phyloP scores from a whole-genome alignment of 306 rosid genomes.

The Albizia julibrissin region DNA sequence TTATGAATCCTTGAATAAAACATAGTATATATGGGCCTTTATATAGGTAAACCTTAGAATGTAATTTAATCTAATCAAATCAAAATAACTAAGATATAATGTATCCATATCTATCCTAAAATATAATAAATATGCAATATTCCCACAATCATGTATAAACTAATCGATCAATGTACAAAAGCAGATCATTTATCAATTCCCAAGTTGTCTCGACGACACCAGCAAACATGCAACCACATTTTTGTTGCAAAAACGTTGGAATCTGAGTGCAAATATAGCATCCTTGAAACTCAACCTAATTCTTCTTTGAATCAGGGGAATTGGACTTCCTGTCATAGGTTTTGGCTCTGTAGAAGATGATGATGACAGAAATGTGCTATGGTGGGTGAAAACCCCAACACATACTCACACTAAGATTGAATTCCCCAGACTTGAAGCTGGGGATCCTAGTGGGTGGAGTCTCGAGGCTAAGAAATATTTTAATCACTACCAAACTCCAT shows the following conservation, averaged over 20 bases:
- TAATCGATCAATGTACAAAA: constrained; percentile 29
- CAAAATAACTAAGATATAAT: no score
- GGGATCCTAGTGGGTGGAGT: not conserved
- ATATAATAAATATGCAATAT: no score
- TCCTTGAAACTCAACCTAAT: not conserved
- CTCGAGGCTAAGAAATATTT: not conserved
- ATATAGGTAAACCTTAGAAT: no score
- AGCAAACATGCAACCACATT: constrained; percentile 9
- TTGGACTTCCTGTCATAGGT: not conserved
- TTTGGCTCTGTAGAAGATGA: not conserved
- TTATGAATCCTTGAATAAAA: no score
- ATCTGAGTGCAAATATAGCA: not conserved
- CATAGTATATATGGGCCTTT: no score
- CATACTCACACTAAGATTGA: not conserved
- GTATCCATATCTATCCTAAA: no score
- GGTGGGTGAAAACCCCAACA: not conserved
- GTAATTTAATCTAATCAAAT: no score
- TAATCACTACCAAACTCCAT: not conserved
- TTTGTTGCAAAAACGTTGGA: not conserved
- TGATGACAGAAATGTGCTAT: not conserved
- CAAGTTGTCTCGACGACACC: constrained; percentile 9
- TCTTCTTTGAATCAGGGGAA: not conserved
- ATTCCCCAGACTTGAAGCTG: not conserved
- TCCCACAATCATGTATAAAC: constrained; percentile 8
- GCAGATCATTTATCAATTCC: not conserved